These are phyloP conservation scores for Pseudocercospora macadamiae DNA, from an alignment of 2,329 filamentous ascomycete species.

Conservation along the genomic window DNA sequence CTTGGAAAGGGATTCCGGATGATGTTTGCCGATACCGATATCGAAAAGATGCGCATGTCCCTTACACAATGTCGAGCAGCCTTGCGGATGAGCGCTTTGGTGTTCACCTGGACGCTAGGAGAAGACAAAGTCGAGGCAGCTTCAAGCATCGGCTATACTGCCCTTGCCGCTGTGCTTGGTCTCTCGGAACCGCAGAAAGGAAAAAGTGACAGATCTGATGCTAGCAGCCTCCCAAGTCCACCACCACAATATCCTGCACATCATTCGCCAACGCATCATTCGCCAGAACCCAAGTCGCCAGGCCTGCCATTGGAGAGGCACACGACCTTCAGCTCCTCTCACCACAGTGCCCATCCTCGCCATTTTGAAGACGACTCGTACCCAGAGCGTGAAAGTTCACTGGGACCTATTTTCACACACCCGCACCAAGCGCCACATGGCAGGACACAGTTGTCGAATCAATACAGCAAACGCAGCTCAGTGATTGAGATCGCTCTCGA, in stretches of 20 bases:
- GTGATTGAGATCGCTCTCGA: slow-evolving; percentile 11
- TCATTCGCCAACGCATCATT: background rate
- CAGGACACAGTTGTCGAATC: slow-evolving; percentile 14
- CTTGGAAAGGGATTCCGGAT: slow-evolving; percentile 65
- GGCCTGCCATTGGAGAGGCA: background rate
- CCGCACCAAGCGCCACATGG: slow-evolving; percentile 6
- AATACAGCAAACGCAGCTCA: slow-evolving; percentile 24
- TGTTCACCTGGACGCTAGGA: slow-evolving; percentile 67
- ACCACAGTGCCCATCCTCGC: background rate
- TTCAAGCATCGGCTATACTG: slow-evolving; percentile 68
- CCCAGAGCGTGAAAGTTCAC: slow-evolving; percentile 1
- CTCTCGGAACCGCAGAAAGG: slow-evolving; percentile 24
- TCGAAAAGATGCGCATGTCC: slow-evolving; percentile 62
- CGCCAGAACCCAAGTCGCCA: background rate
- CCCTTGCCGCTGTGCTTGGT: slow-evolving; percentile 66
- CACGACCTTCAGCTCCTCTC: slow-evolving; percentile 1
- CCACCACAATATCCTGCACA: background rate
- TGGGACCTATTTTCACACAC: background rate
- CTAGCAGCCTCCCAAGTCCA: background rate
- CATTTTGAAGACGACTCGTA: background rate
- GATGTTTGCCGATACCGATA: slow-evolving; percentile 64
- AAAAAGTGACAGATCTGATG: background rate
- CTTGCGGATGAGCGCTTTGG: slow-evolving; percentile 54
- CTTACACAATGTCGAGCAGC: slow-evolving; percentile 63
- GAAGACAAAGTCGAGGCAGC: slow-evolving; percentile 59